Evolutionary conservation across 352 stramenopile species (phyloP).

Genomic region (Pythium monospermum): DNA sequence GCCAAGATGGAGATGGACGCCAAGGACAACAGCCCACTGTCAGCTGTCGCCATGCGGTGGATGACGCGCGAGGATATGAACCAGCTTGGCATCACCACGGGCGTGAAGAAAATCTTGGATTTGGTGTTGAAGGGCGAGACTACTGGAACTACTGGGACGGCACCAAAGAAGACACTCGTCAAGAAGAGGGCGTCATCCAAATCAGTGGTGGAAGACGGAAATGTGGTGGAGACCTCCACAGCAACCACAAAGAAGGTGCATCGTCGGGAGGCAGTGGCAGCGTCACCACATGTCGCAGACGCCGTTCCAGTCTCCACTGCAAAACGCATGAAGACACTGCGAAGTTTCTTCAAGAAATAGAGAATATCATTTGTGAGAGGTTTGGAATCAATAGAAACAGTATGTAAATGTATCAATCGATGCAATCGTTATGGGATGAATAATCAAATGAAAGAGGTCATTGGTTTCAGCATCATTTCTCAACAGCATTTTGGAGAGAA

Average conservation of each 20-base stretch:
- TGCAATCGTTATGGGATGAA: not conserved
- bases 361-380: too few species aligned
- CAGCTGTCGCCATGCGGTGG: constrained; percentile 43
- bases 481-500: too few species aligned
- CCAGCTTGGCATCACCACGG: constrained; percentile 79
- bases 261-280: constrained; percentile 6
- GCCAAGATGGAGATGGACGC: too few species aligned
- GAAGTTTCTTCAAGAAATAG: constrained; percentile 65
- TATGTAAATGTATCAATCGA: not conserved
- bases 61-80: constrained; percentile 75
- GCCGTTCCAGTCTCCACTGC: not conserved
- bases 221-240: too few species aligned
- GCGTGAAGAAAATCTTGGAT: constrained; percentile 83
- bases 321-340: constrained; percentile 57
- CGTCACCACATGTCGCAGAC: constrained; percentile 38
- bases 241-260: not conserved
- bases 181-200: not conserved
- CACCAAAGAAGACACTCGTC: constrained; percentile 7
- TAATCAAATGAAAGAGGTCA: constrained; percentile 2
- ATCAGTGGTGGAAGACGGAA: too few species aligned
- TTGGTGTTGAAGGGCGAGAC: constrained; percentile 39
- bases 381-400: constrained; percentile 5
- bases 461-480: constrained; percentile 20
- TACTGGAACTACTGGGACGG: not conserved
- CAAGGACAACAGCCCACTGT: too few species aligned